Conservation (phyloP, 106 monocot genomes). For the Dendrobium catenatum region DNA sequence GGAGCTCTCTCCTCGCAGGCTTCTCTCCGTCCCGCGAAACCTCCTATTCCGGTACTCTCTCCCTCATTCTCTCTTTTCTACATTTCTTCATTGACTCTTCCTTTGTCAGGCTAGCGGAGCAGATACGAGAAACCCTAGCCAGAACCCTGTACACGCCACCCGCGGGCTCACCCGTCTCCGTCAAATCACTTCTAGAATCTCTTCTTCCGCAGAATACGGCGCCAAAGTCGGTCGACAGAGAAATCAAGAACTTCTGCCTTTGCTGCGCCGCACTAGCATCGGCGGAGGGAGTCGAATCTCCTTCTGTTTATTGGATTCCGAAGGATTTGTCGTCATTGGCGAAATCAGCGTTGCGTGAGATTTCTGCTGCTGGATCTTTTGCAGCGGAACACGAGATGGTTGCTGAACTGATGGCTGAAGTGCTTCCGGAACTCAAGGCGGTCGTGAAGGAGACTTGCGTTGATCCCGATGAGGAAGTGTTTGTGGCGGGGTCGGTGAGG, state of each 20-base stretch:
- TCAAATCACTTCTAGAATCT: constrained; percentile 49
- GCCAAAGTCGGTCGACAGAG: neutral
- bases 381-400: constrained; percentile 34
- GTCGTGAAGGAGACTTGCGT: constrained; percentile 48
- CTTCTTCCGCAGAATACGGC: constrained; percentile 28
- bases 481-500: constrained; percentile 19
- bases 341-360: constrained; percentile 24
- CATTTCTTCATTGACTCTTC: neutral
- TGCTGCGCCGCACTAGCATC: constrained; percentile 53
- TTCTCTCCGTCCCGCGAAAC: constrained; percentile 11
- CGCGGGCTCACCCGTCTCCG: constrained; percentile 45
- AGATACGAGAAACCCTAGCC: constrained; percentile 34
- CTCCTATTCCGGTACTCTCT: constrained; percentile 14
- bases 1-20: neutral
- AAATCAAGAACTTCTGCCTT: constrained; percentile 42
- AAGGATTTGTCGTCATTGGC: constrained; percentile 24
- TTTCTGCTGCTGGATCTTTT: constrained; percentile 16
- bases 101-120: constrained; percentile 18
- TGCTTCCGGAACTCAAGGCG: constrained; percentile 41
- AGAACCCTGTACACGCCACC: constrained; percentile 40
- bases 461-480: constrained; percentile 40
- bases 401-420: constrained; percentile 31
- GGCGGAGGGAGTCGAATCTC: constrained; percentile 47
- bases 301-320: constrained; percentile 67
- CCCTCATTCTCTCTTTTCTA: neutral